A percentile compares a stretch with the other conserved stretches of the same genome.
These are phyloP conservation scores for Trametes cubensis DNA, from an alignment of 768 basidiomycete genomes.

Conservation along the genomic window DNA sequence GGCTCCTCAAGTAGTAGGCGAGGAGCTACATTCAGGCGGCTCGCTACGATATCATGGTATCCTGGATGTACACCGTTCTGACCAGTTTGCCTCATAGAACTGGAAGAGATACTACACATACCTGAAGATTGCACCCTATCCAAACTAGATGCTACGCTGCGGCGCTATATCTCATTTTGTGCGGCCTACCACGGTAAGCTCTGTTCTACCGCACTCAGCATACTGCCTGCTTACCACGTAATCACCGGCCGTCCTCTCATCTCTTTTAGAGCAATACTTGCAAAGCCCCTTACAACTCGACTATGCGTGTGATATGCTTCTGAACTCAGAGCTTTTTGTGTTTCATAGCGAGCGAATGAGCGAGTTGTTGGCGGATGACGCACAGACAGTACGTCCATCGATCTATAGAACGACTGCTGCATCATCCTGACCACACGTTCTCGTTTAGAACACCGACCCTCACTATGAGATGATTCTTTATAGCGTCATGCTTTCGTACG, in stretches of 20 bases:
- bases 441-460: slow-evolving; percentile 75
- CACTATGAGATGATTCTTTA: slow-evolving; percentile 81
- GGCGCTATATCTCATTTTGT: slow-evolving; percentile 77
- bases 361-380: slow-evolving; percentile 72
- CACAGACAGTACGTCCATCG: slow-evolving; percentile 55
- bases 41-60: not conserved
- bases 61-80: no score
- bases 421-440: not conserved
- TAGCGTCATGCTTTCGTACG: slow-evolving; percentile 74
- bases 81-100: slow-evolving; percentile 52
- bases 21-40: not conserved
- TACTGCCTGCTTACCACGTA: slow-evolving; percentile 6
- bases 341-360: slow-evolving; percentile 94
- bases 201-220: not conserved
- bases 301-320: slow-evolving; percentile 74
- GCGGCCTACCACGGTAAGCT: slow-evolving; percentile 82
- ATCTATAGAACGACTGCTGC: not conserved
- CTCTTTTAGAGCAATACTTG: slow-evolving; percentile 73
- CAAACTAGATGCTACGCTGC: slow-evolving; percentile 76
- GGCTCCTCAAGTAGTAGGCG: not conserved
- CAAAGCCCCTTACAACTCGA: slow-evolving; percentile 82
- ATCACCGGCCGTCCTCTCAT: not conserved
- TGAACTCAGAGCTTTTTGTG: slow-evolving; percentile 84
- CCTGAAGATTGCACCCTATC: slow-evolving; percentile 68
- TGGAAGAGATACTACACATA: slow-evolving; percentile 79